A percentile compares a stretch with the other conserved stretches of the same genome.
Conservation (phyloP, 2,329 filamentous ascomycete genomes). For the Penicillium sp. region DNA sequence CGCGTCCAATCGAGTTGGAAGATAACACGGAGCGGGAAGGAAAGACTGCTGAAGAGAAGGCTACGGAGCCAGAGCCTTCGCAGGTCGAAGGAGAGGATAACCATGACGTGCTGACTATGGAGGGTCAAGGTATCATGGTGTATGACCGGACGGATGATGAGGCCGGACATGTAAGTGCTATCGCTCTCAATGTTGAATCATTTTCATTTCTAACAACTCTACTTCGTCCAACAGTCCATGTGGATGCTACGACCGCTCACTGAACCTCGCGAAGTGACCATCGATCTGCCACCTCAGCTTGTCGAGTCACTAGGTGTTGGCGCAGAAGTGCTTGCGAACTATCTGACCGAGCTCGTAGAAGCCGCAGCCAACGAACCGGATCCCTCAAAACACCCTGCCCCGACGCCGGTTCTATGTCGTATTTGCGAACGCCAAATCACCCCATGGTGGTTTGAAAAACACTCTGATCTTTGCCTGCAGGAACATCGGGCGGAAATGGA, state of each 20-base stretch:
- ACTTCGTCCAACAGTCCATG: slow-evolving; percentile 72
- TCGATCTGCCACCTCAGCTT: slow-evolving; percentile 85
- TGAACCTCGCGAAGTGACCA: slow-evolving; percentile 87
- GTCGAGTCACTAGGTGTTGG: slow-evolving; percentile 93
- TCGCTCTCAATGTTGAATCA: background rate
- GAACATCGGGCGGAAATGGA: slow-evolving; percentile 98
- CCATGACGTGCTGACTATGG: slow-evolving; percentile 71
- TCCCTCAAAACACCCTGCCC: slow-evolving; percentile 75
- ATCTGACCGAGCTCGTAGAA: slow-evolving; percentile 87
- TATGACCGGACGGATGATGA: slow-evolving; percentile 85
- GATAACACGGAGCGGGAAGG: background rate
- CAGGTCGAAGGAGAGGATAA: slow-evolving; percentile 46
- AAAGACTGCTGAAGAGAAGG: slow-evolving; percentile 15
- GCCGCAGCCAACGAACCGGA: slow-evolving; percentile 74
- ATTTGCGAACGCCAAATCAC: slow-evolving; percentile 97
- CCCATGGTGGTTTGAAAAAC: slow-evolving; percentile 99
- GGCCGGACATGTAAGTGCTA: slow-evolving; percentile 76
- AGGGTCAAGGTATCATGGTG: slow-evolving; percentile 98
- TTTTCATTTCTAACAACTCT: background rate
- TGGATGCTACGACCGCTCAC: slow-evolving; percentile 98
- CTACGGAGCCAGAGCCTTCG: slow-evolving; percentile 40
- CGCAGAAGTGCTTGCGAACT: slow-evolving; percentile 90
- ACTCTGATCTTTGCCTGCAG: slow-evolving; percentile 92
- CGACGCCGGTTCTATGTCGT: slow-evolving; percentile 84
- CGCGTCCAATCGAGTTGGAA: slow-evolving; percentile 30